Conservation (phyloP, 108 stramenopile genomes). For the Epithemia pelagica region DNA sequence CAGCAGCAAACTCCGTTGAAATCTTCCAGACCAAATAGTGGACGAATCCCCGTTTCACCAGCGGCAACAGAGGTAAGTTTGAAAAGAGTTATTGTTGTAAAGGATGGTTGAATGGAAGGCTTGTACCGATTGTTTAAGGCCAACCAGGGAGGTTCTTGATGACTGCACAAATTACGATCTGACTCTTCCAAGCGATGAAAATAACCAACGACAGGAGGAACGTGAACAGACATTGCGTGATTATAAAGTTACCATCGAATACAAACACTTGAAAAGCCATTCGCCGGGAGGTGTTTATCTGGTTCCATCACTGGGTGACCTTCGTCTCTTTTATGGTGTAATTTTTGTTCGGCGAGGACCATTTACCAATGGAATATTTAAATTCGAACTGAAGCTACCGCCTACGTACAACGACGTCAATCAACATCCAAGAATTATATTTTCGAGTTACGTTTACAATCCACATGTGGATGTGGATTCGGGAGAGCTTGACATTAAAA, state of each 20-base stretch:
- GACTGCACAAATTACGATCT: neutral
- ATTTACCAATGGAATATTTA: slow-evolving; percentile 92
- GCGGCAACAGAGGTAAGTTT: neutral
- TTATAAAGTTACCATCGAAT: slow-evolving; percentile 93
- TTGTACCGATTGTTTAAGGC: neutral
- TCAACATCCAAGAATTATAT: slow-evolving; percentile 76
- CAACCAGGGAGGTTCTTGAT: neutral
- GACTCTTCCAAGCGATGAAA: neutral
- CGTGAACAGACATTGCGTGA: slow-evolving; percentile 85
- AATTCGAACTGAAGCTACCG: slow-evolving; percentile 81
- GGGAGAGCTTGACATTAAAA: slow-evolving; percentile 75
- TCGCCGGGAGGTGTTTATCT: slow-evolving; percentile 92
- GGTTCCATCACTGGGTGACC: slow-evolving; percentile 68
- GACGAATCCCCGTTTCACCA: neutral
- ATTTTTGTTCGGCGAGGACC: slow-evolving; percentile 89
- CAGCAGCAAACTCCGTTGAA: neutral
- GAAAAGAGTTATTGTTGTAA: neutral
- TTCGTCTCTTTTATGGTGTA: slow-evolving; percentile 85
- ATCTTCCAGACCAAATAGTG: neutral
- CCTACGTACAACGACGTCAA: slow-evolving; percentile 81
- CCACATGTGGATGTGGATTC: slow-evolving; percentile 82
- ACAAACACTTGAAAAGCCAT: slow-evolving; percentile 87
- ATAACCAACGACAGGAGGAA: slow-evolving; percentile 39
- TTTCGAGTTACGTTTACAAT: slow-evolving; percentile 79
- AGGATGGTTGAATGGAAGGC: neutral